Percentiles rank a stretch among this genome's conserved stretches.
Conservation (phyloP, 371 early-diverging fungal genomes). For the Apophysomyces elegans region DNA sequence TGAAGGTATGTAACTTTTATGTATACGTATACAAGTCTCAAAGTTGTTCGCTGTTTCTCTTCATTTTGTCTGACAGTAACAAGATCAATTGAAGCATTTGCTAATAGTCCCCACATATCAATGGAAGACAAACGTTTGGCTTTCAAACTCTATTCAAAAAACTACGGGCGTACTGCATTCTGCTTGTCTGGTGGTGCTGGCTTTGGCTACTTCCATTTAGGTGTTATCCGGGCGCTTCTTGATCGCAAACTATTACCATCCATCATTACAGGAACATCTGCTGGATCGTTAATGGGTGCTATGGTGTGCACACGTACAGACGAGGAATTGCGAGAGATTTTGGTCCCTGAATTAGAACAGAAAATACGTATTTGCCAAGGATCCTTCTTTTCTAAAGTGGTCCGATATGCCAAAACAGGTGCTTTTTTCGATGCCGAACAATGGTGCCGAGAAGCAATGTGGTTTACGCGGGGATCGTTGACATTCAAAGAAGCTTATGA, state of each 20-base stretch:
- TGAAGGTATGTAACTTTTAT: slow-evolving; percentile 59
- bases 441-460: slow-evolving; percentile 72
- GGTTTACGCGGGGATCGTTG: slow-evolving; percentile 81
- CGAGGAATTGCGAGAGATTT: slow-evolving; percentile 70
- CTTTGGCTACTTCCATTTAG: slow-evolving; percentile 84
- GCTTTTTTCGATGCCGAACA: slow-evolving; percentile 76
- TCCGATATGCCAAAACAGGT: slow-evolving; percentile 39
- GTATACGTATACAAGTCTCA: not conserved
- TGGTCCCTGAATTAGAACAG: slow-evolving; percentile 64
- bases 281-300: slow-evolving; percentile 82
- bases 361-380: slow-evolving; percentile 69
- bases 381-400: slow-evolving; percentile 40
- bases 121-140: slow-evolving; percentile 70
- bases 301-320: slow-evolving; percentile 81
- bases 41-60: not conserved
- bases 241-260: slow-evolving; percentile 81
- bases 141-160: slow-evolving; percentile 73
- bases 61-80: slow-evolving; percentile 45
- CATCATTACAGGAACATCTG: slow-evolving; percentile 88
- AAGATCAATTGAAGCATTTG: slow-evolving; percentile 65
- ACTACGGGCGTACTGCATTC: slow-evolving; percentile 89
- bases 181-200: slow-evolving; percentile 90
- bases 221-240: slow-evolving; percentile 76
- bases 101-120: slow-evolving; percentile 48
- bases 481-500: slow-evolving; percentile 92